These are phyloP conservation scores for Sequoiadendron giganteum DNA, from an alignment of 75 land plant genomes.

Conservation along the genomic window DNA sequence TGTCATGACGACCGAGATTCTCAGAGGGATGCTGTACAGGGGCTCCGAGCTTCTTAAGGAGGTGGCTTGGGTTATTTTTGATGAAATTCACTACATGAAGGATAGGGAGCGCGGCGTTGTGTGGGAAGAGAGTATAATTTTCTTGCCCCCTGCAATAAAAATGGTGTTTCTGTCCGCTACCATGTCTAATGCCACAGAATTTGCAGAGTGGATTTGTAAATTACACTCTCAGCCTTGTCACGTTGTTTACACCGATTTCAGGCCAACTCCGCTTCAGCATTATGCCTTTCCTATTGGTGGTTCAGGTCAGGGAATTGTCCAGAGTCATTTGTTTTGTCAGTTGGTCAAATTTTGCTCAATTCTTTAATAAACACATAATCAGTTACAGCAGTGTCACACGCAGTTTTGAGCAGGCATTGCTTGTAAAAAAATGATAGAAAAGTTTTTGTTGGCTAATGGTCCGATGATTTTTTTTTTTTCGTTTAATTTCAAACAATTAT, in stretches of 20 bases:
- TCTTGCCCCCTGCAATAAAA: conserved; percentile 55
- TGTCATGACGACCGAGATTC: conserved; percentile 64
- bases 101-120: conserved; percentile 61
- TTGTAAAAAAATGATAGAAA: no score
- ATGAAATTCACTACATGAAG: conserved; percentile 67
- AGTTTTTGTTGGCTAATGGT: no score
- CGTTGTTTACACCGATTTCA: conserved; percentile 61
- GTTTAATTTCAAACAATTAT: no score
- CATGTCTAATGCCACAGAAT: conserved; percentile 65
- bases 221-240: conserved; percentile 60
- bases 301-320: conserved; percentile 18
- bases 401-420: no score
- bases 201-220: conserved; percentile 64
- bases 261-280: conserved; percentile 61
- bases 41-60: conserved; percentile 62
- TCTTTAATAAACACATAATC: no score
- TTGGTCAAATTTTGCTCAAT: background rate
- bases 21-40: conserved; percentile 57
- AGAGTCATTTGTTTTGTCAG: background rate
- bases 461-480: no score
- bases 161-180: conserved; percentile 67
- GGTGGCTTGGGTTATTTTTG: conserved; percentile 65
- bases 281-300: conserved; percentile 55
- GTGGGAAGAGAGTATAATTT: conserved; percentile 66
- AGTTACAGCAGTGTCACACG: no score